Evolutionary conservation across 2,329 filamentous ascomycete species (phyloP), one percentile per base, ranked within the genome.

Genomic region (Pseudogymnoascus verrucosus): DNA sequence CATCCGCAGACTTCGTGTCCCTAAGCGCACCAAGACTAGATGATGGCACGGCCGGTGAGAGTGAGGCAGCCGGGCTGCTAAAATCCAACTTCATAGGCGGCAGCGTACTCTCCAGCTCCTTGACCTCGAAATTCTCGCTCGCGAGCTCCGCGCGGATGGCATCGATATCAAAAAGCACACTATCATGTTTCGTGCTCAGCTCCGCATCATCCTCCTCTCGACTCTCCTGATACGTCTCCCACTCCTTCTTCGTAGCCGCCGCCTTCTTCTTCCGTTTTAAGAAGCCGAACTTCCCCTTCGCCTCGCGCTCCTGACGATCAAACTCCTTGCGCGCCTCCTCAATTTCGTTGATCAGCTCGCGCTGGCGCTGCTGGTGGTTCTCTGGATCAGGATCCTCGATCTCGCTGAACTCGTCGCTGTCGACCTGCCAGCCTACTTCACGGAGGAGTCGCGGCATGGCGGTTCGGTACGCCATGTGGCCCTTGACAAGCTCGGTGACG

Each of bases 301-400:
- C 80, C 71, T 88, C 86, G 71, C 89, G 86, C 16, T 87, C 88
- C 70, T 95, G 89, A 72, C 85, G 87, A 71, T 96, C 92, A 3
- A 96, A 82, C 71, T 95, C 87, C 72, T 89, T 92, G 39, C 95
- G 85, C 5, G 95, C 95, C 76, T 96, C 93, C 74, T 98, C 93
- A 62, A 99, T 96, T 76, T 99, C 95, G 70, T 89, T 92, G 73
- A 99, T 96, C 44, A 99, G 84, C 76, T 98, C 93, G 63, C 92
- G 84, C 76, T 99, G 95, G 59, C 93, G 83, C 73, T 91, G 83
- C 61, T 85, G 83, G 76, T 98, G 93, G 69, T 96, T 93, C 0
- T 98, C 95, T 0, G 95, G 95, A 71, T 99, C 95, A 0, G 95
- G 92, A 69, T 99, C 95, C 74, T 98, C 95, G 65, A 99, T 98